Base-by-base conservation (phyloP, 306 rosid species). In the Vicia faba region DNA sequence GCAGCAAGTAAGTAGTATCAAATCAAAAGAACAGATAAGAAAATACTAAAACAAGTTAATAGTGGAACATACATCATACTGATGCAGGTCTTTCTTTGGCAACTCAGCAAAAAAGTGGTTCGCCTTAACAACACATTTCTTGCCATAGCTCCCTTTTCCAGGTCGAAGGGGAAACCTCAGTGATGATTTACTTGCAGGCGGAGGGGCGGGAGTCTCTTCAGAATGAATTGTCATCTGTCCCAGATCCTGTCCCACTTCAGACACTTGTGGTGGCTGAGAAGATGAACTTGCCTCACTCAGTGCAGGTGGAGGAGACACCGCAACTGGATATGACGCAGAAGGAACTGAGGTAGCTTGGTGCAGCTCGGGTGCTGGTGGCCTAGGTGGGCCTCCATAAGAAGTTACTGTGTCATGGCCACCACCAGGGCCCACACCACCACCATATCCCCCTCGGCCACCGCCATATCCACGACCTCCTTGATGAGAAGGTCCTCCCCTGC, bases 151-250 rank as follows among this genome's bases (percentile, higher is more conserved):
- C 41, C 99, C 99, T 84, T 81, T 95, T 12, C 97, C 99, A 5
- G 99, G 99, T 4, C 99, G 89, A 8, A 81, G 86, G 15, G 99
- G 99, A 79, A 95, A 95, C 75, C 95, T 90, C 85, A 95, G 28
- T 14, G 92, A 85, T 75, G 91, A 87, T 81, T 90, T 90, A 56
- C 97, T 95, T 0, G 96, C 77, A 0, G 85, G 74, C 1, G 85
- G 89, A 0, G 59, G 60, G 15, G 80, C 65, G 11, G 84, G 75
- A 64, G 82, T 53, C 36, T 79, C 55, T 39, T 78, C 96, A 15
- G 84, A 63, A 14, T 73, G 83, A 57, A 90, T 8, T 12, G 66
- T 13, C 41, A 85, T 25, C 64, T 81, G 76, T 62, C 25, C 79
- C 55, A 84, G 28, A 31, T 81, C 84, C 44, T 70, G 72, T 1